A percentile compares a stretch with the other conserved stretches of the same genome.
These are phyloP conservation scores for Penium margaritaceum DNA, from an alignment of 139 green algal genomes.

Conservation along the genomic window DNA sequence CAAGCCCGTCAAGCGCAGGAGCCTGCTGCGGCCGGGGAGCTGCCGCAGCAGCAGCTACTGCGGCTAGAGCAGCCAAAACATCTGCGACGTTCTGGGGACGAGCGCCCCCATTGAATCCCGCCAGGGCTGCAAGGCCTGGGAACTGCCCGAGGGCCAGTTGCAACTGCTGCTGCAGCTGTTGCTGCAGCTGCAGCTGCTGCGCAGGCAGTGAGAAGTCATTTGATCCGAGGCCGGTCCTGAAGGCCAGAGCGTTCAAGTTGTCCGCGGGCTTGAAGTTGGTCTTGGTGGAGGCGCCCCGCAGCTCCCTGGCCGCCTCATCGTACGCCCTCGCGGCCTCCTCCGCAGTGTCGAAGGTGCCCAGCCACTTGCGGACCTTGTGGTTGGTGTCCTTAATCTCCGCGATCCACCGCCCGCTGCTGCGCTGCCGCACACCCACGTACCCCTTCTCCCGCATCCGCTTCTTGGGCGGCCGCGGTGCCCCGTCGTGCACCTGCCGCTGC, in stretches of 20 bases:
- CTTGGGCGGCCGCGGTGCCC: not conserved
- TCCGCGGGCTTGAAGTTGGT: slow-evolving; percentile 32
- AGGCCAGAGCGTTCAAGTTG: no score
- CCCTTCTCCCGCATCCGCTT: not conserved
- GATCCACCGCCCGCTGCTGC: slow-evolving; percentile 27
- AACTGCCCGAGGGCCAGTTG: not conserved
- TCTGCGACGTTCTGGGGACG: no score
- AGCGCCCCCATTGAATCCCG: not conserved
- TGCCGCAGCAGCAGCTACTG: no score
- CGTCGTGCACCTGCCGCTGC: no score
- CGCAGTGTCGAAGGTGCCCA: slow-evolving; percentile 31
- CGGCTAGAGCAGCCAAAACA: no score
- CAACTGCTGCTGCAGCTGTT: not conserved
- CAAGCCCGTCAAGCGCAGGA: no score
- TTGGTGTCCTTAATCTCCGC: slow-evolving; percentile 39
- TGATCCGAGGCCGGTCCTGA: no score
- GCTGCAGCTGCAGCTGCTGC: not conserved
- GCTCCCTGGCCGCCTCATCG: slow-evolving; percentile 36
- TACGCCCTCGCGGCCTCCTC: slow-evolving; percentile 29
- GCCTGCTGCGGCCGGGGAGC: no score
- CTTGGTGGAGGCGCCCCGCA: slow-evolving; percentile 19
- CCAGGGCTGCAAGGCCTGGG: not conserved
- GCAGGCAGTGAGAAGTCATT: not conserved
- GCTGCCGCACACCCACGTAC: slow-evolving; percentile 25
- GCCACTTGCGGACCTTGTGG: slow-evolving; percentile 28